phyloP scores from a whole-genome alignment of 441 rosid genomes.

The Erodium trifolium region DNA sequence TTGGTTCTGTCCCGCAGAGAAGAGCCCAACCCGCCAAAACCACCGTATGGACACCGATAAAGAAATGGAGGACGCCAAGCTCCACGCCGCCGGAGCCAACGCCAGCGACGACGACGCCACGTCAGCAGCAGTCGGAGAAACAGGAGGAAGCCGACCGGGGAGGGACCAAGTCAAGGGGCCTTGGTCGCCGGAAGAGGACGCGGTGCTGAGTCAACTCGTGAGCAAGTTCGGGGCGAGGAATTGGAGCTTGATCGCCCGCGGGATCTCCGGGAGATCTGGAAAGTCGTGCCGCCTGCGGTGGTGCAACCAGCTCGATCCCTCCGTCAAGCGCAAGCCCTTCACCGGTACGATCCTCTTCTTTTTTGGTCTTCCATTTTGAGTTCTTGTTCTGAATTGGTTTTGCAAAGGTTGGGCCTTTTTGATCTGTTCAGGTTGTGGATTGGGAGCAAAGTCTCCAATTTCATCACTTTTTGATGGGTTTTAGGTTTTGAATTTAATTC shows the following conservation, averaged over 20 bases:
- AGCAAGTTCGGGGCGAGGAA: slow-evolving; percentile 62
- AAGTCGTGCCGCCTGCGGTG: slow-evolving; percentile 87
- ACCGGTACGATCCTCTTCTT: slow-evolving; percentile 29
- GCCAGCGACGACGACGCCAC: slow-evolving; percentile 23
- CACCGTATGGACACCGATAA: too few species aligned
- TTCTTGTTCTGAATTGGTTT: not conserved
- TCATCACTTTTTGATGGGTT: not conserved
- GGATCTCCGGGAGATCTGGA: slow-evolving; percentile 74
- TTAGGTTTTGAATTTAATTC: not conserved
- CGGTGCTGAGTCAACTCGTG: slow-evolving; percentile 51
- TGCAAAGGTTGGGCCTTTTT: not conserved
- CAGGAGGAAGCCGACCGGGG: slow-evolving; percentile 75
- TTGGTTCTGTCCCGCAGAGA: too few species aligned
- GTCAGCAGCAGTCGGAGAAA: slow-evolving; percentile 34
- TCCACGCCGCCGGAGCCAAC: not conserved
- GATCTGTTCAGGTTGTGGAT: not conserved
- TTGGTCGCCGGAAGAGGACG: slow-evolving; percentile 15
- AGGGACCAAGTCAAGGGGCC: slow-evolving; percentile 21
- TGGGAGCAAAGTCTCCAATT: not conserved
- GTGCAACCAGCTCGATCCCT: slow-evolving; percentile 89
- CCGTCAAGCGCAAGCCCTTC: slow-evolving; percentile 69
- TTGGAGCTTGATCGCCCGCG: slow-evolving; percentile 72
- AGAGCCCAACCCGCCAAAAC: too few species aligned
- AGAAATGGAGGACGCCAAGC: too few species aligned
- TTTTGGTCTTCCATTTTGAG: not conserved